A percentile compares a stretch with the other conserved stretches of the same genome.
phyloP scores from a whole-genome alignment of 192 early-diverging fungal genomes.

The Coemansia sp. region DNA sequence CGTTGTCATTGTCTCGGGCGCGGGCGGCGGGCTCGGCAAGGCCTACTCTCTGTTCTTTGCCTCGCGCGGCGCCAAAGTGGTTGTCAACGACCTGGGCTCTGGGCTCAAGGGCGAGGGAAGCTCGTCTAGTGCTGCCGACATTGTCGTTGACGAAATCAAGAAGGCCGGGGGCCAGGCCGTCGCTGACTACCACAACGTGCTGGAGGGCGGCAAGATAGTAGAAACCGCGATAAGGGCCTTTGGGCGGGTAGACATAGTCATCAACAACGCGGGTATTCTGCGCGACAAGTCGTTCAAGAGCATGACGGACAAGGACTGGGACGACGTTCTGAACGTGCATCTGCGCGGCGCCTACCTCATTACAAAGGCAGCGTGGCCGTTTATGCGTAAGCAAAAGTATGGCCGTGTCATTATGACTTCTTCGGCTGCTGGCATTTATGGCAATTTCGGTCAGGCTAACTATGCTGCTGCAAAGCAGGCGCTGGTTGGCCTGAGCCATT shows the following conservation, averaged over 20 bases:
- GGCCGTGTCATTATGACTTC: constrained; percentile 93
- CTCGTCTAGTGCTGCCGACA: constrained; percentile 82
- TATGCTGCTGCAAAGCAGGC: constrained; percentile 87
- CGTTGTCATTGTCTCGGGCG: constrained; percentile 95
- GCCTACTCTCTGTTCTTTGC: constrained; percentile 94
- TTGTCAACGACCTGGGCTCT: constrained; percentile 95
- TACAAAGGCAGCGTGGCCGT: constrained; percentile 95
- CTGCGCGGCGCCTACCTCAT: constrained; percentile 95
- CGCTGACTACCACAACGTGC: constrained; percentile 97
- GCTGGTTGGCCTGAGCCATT: constrained; percentile 86
- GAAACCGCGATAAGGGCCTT: constrained; percentile 95
- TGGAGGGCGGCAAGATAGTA: constrained; percentile 97
- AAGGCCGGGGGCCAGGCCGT: constrained; percentile 90
- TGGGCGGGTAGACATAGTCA: constrained; percentile 92
- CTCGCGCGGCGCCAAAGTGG: constrained; percentile 88
- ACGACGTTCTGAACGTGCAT: constrained; percentile 90
- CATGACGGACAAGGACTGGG: constrained; percentile 99
- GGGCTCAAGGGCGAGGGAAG: constrained; percentile 78
- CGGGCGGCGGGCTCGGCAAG: constrained; percentile 89
- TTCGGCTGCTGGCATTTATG: constrained; percentile 98
- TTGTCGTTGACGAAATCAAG: constrained; percentile 93
- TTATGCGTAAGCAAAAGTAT: constrained; percentile 95
- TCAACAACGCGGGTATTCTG: constrained; percentile 99
- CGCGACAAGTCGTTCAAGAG: constrained; percentile 96
- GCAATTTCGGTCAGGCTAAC: constrained; percentile 93